A percentile compares a stretch with the other conserved stretches of the same genome.
phyloP scores from a whole-genome alignment of 345 rosid genomes.

The Diplotaxis tenuifolia region DNA sequence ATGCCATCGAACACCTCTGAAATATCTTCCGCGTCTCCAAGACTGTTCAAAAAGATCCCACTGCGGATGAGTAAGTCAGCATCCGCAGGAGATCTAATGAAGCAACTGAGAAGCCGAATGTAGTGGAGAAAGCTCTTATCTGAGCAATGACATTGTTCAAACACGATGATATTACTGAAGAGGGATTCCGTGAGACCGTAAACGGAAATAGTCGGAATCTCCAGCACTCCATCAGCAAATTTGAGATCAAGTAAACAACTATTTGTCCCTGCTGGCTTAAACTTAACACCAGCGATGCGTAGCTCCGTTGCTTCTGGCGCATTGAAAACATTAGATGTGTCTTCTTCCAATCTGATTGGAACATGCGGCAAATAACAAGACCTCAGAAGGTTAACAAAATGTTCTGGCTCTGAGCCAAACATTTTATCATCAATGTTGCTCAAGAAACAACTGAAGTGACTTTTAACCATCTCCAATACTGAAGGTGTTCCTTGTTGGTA shows the following conservation, averaged over 20 bases:
- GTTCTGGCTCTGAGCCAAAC: constrained; percentile 18
- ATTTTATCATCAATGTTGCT: neutral
- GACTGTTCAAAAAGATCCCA: constrained; percentile 17
- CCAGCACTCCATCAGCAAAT: constrained; percentile 16
- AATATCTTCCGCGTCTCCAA: constrained; percentile 29
- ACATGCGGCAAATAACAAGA: constrained; percentile 20
- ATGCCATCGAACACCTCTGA: constrained; percentile 21
- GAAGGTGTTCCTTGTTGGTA: neutral
- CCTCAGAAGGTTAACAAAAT: constrained; percentile 30
- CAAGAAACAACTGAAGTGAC: constrained; percentile 14
- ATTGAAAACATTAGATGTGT: neutral
- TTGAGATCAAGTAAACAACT: constrained; percentile 31
- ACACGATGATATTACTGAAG: neutral
- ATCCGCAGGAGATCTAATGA: constrained; percentile 20
- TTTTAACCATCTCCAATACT: neutral
- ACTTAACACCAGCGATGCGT: constrained; percentile 40
- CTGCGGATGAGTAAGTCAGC: constrained; percentile 19
- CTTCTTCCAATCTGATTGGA: neutral
- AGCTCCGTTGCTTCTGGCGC: constrained; percentile 39
- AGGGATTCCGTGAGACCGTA: constrained; percentile 26
- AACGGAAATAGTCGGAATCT: constrained; percentile 16
- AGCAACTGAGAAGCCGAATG: constrained; percentile 10
- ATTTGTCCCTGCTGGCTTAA: constrained; percentile 10
- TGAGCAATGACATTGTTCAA: neutral
- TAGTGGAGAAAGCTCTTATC: constrained; percentile 10